These are phyloP conservation scores for Cyclotella cryptica DNA, from an alignment of 108 stramenopile genomes.

Conservation along the genomic window DNA sequence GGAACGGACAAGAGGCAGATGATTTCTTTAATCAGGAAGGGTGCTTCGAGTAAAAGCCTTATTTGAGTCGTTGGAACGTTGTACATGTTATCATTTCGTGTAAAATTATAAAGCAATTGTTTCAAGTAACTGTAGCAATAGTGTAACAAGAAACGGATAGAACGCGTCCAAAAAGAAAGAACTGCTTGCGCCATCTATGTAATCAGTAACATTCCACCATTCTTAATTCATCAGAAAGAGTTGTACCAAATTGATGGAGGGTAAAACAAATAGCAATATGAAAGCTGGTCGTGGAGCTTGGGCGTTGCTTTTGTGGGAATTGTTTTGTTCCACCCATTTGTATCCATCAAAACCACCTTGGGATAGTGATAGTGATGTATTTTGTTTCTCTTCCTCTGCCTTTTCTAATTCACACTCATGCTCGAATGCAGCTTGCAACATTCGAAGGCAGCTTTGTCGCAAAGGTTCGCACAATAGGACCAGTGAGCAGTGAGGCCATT, in stretches of 20 bases:
- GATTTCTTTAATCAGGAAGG: constrained; percentile 16
- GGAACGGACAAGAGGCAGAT: constrained; percentile 28
- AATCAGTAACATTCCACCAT: too few species aligned
- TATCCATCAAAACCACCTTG: constrained; percentile 13
- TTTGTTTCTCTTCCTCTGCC: constrained; percentile 14
- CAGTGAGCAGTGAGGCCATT: not conserved
- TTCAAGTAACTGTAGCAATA: too few species aligned
- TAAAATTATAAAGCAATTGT: too few species aligned
- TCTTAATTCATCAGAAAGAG: too few species aligned
- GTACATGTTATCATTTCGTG: too few species aligned
- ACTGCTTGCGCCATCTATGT: too few species aligned
- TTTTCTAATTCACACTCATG: constrained; percentile 40
- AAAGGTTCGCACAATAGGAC: not conserved
- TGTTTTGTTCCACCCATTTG: constrained; percentile 3
- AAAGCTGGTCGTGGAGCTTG: not conserved
- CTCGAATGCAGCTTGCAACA: constrained; percentile 42
- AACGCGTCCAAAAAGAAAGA: too few species aligned
- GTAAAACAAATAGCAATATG: not conserved
- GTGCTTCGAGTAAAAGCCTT: constrained; percentile 18
- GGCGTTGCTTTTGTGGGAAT: not conserved
- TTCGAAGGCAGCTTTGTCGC: constrained; percentile 5
- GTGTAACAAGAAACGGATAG: too few species aligned
- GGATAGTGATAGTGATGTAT: not conserved
- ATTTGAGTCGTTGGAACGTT: not conserved
- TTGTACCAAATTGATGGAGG: too few species aligned